Conservation (phyloP, 257 asterid species). For the Solanum commersonii region DNA sequence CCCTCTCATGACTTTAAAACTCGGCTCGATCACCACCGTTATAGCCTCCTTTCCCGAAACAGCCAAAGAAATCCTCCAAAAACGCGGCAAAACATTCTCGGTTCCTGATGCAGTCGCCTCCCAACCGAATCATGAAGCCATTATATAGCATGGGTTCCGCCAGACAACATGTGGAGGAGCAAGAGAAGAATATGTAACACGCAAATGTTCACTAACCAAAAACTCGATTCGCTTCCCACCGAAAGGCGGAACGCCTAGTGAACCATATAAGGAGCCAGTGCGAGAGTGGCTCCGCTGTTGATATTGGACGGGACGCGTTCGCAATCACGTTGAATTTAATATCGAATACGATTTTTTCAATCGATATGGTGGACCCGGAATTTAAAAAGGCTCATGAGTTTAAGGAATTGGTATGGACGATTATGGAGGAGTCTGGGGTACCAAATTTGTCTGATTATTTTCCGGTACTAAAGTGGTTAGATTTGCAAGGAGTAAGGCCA, state of each 20-base stretch:
- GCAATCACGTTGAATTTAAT: background rate
- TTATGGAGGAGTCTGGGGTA: background rate
- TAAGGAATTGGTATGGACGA: background rate
- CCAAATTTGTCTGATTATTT: background rate
- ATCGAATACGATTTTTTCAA: background rate
- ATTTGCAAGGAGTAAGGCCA: background rate
- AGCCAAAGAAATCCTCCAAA: slow-evolving; percentile 1
- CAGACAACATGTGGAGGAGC: background rate
- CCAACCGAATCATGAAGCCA: background rate
- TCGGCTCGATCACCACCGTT: background rate
- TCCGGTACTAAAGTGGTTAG: background rate
- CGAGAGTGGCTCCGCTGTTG: background rate
- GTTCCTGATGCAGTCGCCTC: background rate
- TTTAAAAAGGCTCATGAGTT: background rate
- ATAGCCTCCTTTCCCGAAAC: background rate
- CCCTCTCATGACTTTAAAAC: slow-evolving; percentile 3
- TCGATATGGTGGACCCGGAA: background rate
- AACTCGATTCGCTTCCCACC: background rate
- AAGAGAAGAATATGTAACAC: background rate
- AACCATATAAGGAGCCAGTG: background rate
- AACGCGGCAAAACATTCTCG: background rate
- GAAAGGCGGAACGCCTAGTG: background rate
- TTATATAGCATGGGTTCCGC: background rate
- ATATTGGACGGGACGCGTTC: background rate
- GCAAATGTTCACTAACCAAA: background rate